Percentiles rank a stretch among this genome's conserved stretches.
These are phyloP conservation scores for Lizanozyma gosingica DNA, from an alignment of 1,139 yeast genomes.

Conservation along the genomic window DNA sequence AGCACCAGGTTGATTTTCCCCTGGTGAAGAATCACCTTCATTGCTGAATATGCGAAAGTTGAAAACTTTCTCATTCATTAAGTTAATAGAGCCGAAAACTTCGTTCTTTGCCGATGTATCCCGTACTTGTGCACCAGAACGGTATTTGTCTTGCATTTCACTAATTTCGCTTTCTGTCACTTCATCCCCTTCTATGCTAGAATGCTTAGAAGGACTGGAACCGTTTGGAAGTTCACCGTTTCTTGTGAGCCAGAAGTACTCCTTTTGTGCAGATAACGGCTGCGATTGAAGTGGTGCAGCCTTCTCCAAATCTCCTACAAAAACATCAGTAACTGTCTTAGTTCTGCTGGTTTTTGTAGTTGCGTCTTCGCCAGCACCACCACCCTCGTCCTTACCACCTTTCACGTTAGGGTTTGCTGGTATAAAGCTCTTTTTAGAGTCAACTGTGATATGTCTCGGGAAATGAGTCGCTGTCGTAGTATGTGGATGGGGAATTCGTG, in stretches of 20 bases:
- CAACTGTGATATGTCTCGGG: slow-evolving; percentile 5
- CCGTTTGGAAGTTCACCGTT: slow-evolving; percentile 11
- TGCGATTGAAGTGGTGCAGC: slow-evolving; percentile 47
- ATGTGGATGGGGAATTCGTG: slow-evolving; percentile 1
- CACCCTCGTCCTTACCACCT: not conserved
- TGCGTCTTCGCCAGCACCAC: not conserved
- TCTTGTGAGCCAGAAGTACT: slow-evolving; percentile 23
- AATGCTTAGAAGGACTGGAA: slow-evolving; percentile 25
- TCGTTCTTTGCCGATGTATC: slow-evolving; percentile 15
- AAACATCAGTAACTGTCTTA: slow-evolving; percentile 37
- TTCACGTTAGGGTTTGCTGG: slow-evolving; percentile 3
- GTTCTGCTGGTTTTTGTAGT: slow-evolving; percentile 5
- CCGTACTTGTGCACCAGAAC: slow-evolving; percentile 1
- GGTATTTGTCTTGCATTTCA: slow-evolving; percentile 30
- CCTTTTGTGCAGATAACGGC: slow-evolving; percentile 47
- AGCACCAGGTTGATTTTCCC: not conserved
- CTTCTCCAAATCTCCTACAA: slow-evolving; percentile 36
- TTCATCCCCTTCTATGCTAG: slow-evolving; percentile 17
- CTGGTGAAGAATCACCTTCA: slow-evolving; percentile 5
- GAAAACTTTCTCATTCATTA: slow-evolving; percentile 36
- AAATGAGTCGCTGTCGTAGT: not conserved
- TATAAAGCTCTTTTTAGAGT: slow-evolving; percentile 2
- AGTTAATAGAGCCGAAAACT: slow-evolving; percentile 33
- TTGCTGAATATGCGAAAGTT: slow-evolving; percentile 31
- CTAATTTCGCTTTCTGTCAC: slow-evolving; percentile 15